Evolutionary conservation across 345 rosid species (phyloP).

Genomic region (Rhodamnia rubescens): DNA sequence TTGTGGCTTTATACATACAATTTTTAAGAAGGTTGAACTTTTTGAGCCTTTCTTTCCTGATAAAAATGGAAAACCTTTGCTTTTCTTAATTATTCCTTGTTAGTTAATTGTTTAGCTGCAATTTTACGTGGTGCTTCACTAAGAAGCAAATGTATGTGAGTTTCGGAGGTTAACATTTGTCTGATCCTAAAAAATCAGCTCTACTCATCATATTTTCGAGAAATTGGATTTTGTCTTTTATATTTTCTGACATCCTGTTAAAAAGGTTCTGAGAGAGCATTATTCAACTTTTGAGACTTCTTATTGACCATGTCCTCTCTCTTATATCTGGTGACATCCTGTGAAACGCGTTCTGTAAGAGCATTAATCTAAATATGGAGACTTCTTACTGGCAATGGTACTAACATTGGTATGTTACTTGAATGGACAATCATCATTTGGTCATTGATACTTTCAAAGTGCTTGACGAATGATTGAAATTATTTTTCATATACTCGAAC

Average conservation of each 20-base stretch:
- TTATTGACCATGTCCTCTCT: not conserved
- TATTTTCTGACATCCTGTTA: not conserved
- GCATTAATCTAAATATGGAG: not conserved
- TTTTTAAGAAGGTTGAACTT: not conserved
- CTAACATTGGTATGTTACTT: not conserved
- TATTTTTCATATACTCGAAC: not conserved
- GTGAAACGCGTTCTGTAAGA: not conserved
- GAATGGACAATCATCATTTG: not conserved
- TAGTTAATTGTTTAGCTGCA: not conserved
- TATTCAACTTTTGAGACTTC: not conserved
- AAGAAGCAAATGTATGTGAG: not conserved
- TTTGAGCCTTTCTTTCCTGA: not conserved
- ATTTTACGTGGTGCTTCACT: not conserved
- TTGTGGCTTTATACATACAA: not conserved
- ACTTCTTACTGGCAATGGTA: not conserved
- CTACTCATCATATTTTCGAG: not conserved
- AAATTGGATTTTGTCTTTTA: not conserved
- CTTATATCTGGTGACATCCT: not conserved
- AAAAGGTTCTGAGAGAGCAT: not conserved
- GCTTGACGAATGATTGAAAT: not conserved
- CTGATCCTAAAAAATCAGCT: not conserved
- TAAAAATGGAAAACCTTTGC: not conserved
- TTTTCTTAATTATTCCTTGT: not conserved
- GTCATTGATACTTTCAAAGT: not conserved
- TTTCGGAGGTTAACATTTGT: not conserved